These are phyloP conservation scores for Heliosperma pusillum DNA, from an alignment of 148 eudicot genomes.

Conservation along the genomic window DNA sequence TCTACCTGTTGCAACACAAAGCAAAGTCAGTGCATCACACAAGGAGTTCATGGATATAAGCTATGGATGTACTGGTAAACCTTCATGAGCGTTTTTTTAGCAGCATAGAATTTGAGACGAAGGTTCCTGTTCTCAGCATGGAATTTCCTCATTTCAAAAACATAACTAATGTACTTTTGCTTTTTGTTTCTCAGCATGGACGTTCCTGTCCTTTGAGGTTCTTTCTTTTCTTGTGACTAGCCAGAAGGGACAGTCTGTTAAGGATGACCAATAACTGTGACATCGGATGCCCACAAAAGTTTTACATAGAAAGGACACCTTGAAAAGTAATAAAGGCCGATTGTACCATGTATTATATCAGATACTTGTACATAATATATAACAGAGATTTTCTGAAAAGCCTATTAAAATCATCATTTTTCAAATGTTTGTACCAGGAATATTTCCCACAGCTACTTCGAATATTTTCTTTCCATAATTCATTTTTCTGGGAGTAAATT, in stretches of 20 bases:
- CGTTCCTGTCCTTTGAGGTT: background rate
- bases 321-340: background rate
- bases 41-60: background rate
- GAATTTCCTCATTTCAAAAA: background rate
- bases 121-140: background rate
- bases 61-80: background rate
- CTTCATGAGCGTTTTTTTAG: background rate
- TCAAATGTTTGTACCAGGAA: background rate
- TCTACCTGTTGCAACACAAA: constrained; percentile 60
- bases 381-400: background rate
- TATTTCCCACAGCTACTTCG: background rate
- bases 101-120: background rate
- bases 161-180: background rate
- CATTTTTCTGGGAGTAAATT: background rate
- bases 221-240: background rate
- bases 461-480: no score
- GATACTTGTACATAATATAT: background rate
- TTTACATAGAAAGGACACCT: background rate
- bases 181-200: background rate
- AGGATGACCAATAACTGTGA: background rate
- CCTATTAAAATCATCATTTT: background rate
- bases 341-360: background rate
- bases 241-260: background rate
- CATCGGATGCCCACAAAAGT: background rate
- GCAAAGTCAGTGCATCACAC: background rate